These are phyloP conservation scores for Globisporangium spiculum DNA, from an alignment of 352 stramenopile species.

Conservation along the genomic window DNA sequence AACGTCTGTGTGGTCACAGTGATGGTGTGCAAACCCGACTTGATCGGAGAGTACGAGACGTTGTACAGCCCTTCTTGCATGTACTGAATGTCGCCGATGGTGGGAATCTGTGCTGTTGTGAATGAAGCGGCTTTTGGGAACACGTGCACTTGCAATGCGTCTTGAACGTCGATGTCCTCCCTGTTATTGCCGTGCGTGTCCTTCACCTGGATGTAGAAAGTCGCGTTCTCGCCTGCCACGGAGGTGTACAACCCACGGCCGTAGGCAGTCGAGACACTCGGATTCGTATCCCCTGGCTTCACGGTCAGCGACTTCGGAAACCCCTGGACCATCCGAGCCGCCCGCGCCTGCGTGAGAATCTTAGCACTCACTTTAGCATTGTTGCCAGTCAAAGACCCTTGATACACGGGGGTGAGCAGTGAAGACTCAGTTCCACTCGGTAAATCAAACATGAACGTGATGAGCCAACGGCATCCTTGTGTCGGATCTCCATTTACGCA, in stretches of 20 bases:
- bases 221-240: constrained; percentile 43
- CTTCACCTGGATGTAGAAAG: constrained; percentile 79
- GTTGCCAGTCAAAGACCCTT: constrained; percentile 68
- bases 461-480: constrained; percentile 66
- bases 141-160: constrained; percentile 41
- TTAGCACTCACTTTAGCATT: constrained; percentile 40
- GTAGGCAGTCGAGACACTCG: constrained; percentile 69
- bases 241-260: constrained; percentile 57
- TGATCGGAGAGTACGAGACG: constrained; percentile 80
- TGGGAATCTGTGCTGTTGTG: constrained; percentile 18
- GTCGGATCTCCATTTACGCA: constrained; percentile 42
- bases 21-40: constrained; percentile 86
- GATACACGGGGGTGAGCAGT: constrained; percentile 38
- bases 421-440: background rate
- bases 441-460: constrained; percentile 50
- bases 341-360: constrained; percentile 30
- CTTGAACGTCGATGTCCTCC: constrained; percentile 33
- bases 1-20: constrained; percentile 73
- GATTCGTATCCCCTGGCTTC: constrained; percentile 50
- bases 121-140: constrained; percentile 43
- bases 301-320: constrained; percentile 74
- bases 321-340: constrained; percentile 38
- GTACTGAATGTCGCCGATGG: constrained; percentile 47
- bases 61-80: constrained; percentile 78
- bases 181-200: constrained; percentile 82